Evolutionary conservation across 2,329 filamentous ascomycete species (phyloP).

Genomic region (Tothia fuscella): DNA sequence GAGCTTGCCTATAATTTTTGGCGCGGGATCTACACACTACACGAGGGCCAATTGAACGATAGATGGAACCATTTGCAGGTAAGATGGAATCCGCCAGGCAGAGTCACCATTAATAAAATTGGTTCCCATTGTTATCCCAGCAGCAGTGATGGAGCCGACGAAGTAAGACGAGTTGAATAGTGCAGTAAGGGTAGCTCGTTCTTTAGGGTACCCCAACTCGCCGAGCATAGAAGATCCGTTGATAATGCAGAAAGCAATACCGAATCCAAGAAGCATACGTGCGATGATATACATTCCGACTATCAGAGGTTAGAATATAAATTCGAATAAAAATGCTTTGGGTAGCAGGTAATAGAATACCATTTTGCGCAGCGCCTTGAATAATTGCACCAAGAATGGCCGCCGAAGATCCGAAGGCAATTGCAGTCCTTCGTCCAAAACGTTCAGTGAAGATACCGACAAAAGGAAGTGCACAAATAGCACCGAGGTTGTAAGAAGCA

Average conservation of each 20-base stretch:
- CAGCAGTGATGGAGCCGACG: slow-evolving; percentile 41
- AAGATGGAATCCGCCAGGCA: slow-evolving; percentile 49
- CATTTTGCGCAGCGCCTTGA: neutral
- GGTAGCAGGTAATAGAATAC: no score
- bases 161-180: slow-evolving; percentile 42
- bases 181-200: slow-evolving; percentile 48
- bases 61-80: slow-evolving; percentile 34
- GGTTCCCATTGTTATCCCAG: slow-evolving; percentile 38
- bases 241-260: slow-evolving; percentile 46
- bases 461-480: neutral
- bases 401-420: neutral
- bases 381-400: neutral
- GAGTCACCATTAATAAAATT: slow-evolving; percentile 28
- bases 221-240: slow-evolving; percentile 52
- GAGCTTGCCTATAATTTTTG: neutral
- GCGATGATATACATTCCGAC: slow-evolving; percentile 38
- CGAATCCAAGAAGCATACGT: slow-evolving; percentile 50
- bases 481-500: neutral
- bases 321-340: no score
- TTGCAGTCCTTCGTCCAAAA: neutral
- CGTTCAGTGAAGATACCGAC: neutral
- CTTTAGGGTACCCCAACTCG: slow-evolving; percentile 51
- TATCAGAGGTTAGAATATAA: no score
- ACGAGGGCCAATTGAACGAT: slow-evolving; percentile 37
- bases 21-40: slow-evolving; percentile 45